These are phyloP conservation scores for Daedalea quercina DNA, from an alignment of 768 basidiomycete species.

Conservation along the genomic window DNA sequence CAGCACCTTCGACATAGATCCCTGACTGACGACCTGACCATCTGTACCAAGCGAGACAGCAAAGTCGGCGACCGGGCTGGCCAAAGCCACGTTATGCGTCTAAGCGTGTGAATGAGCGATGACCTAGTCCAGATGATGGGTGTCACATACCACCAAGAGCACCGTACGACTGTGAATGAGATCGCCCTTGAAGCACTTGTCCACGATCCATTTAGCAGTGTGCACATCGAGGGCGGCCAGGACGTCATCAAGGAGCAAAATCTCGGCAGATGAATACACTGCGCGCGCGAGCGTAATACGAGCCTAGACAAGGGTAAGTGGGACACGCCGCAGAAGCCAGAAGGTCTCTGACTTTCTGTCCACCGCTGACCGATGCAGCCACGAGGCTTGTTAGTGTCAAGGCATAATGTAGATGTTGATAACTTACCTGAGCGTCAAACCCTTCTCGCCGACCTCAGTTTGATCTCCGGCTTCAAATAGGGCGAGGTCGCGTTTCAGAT, in stretches of 20 bases:
- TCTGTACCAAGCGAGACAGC: constrained; percentile 48
- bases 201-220: constrained; percentile 41
- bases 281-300: constrained; percentile 47
- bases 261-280: constrained; percentile 49
- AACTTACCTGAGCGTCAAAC: constrained; percentile 24
- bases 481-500: constrained; percentile 23
- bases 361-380: constrained; percentile 31
- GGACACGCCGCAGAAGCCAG: neutral
- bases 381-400: no score
- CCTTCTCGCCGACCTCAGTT: constrained; percentile 40
- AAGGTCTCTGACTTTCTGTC: constrained; percentile 32
- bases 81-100: constrained; percentile 47
- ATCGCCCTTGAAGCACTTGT: constrained; percentile 40
- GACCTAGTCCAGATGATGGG: neutral
- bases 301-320: constrained; percentile 36
- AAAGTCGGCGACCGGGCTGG: constrained; percentile 43
- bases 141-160: constrained; percentile 36
- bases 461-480: constrained; percentile 29
- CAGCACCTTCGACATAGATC: constrained; percentile 40
- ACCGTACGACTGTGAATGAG: constrained; percentile 42
- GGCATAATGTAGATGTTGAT: neutral
- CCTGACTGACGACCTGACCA: constrained; percentile 44
- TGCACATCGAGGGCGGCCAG: constrained; percentile 45
- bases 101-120: constrained; percentile 9
- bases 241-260: constrained; percentile 63